A percentile compares a stretch with the other conserved stretches of the same genome.
Evolutionary conservation across 2,329 filamentous ascomycete species (phyloP).

Genomic region (Ascochyta clinopodiicola): DNA sequence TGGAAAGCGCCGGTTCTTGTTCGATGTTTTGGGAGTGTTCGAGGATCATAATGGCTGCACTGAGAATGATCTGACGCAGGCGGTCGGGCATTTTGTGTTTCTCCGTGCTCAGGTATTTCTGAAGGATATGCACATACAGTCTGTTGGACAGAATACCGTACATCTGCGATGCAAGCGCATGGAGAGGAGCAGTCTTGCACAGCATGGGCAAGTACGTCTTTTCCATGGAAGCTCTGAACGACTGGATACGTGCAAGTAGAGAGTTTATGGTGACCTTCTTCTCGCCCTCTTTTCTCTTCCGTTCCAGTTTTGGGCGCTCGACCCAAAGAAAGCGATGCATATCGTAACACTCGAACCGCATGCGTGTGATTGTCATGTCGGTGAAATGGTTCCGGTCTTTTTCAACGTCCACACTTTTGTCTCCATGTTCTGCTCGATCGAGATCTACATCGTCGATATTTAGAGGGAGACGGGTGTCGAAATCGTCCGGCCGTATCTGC

Average conservation of each 20-base stretch:
- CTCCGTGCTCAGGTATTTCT: constrained; percentile 67
- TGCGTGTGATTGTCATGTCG: constrained; percentile 69
- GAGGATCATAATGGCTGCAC: constrained; percentile 62
- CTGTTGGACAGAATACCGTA: constrained; percentile 69
- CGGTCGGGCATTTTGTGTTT: constrained; percentile 64
- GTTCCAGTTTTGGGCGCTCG: constrained; percentile 71
- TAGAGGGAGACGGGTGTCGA: constrained; percentile 73
- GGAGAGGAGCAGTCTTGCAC: constrained; percentile 66
- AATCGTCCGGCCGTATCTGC: constrained; percentile 75
- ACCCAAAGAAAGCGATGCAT: constrained; percentile 74
- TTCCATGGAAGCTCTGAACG: constrained; percentile 69
- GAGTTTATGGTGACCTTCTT: constrained; percentile 58
- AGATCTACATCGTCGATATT: constrained; percentile 74
- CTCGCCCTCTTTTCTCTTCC: constrained; percentile 33
- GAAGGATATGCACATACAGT: constrained; percentile 70
- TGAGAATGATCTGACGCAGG: constrained; percentile 68
- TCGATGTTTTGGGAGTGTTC: constrained; percentile 64
- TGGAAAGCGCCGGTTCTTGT: constrained; percentile 57
- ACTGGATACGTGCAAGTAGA: constrained; percentile 71
- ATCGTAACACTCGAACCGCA: constrained; percentile 76
- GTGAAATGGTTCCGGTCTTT: constrained; percentile 66
- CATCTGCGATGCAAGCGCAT: constrained; percentile 68
- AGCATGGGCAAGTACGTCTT: constrained; percentile 71
- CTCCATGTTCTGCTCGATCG: constrained; percentile 36
- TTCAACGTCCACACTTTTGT: constrained; percentile 46